A percentile compares a stretch with the other conserved stretches of the same genome.
Conservation (phyloP, 1,139 yeast genomes). For the Candida gigantensis region DNA sequence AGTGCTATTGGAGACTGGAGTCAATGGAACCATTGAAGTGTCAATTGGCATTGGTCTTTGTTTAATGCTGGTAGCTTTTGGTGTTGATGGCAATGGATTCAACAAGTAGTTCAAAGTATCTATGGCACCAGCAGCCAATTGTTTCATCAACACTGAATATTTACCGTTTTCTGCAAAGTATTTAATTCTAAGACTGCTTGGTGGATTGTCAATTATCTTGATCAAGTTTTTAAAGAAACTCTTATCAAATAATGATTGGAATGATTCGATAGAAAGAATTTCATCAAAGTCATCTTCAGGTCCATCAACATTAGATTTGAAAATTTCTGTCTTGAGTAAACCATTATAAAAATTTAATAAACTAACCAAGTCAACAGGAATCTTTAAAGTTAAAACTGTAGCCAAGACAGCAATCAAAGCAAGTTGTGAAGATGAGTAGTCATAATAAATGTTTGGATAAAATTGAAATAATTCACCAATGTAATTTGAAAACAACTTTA, state of each 20-base stretch:
- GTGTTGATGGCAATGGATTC: constrained; percentile 14
- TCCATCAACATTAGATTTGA: constrained; percentile 11
- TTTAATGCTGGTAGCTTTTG: constrained; percentile 7
- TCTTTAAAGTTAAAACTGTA: constrained; percentile 26
- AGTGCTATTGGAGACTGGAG: constrained; percentile 30
- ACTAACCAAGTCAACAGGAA: constrained; percentile 28
- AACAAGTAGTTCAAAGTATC: constrained; percentile 17
- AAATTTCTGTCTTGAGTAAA: constrained; percentile 19
- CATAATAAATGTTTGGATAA: constrained; percentile 58
- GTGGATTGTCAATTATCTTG: constrained; percentile 47
- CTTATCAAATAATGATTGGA: constrained; percentile 19
- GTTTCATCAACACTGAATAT: constrained; percentile 39
- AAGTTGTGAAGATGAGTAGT: constrained; percentile 55
- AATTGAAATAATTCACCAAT: constrained; percentile 67
- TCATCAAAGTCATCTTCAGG: constrained; percentile 13
- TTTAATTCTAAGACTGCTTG: constrained; percentile 44
- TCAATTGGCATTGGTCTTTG: constrained; percentile 2
- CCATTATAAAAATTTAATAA: constrained; percentile 25
- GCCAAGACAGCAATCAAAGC: constrained; percentile 53
- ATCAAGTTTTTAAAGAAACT: constrained; percentile 32
- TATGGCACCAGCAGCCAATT: constrained; percentile 26
- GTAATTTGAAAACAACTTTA: constrained; percentile 58
- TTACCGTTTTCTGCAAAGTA: constrained; percentile 41
- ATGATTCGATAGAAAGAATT: constrained; percentile 22
- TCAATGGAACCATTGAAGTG: constrained; percentile 20